Conservation (phyloP, 2,329 filamentous ascomycete species). For the Colletotrichum noveboracense region DNA sequence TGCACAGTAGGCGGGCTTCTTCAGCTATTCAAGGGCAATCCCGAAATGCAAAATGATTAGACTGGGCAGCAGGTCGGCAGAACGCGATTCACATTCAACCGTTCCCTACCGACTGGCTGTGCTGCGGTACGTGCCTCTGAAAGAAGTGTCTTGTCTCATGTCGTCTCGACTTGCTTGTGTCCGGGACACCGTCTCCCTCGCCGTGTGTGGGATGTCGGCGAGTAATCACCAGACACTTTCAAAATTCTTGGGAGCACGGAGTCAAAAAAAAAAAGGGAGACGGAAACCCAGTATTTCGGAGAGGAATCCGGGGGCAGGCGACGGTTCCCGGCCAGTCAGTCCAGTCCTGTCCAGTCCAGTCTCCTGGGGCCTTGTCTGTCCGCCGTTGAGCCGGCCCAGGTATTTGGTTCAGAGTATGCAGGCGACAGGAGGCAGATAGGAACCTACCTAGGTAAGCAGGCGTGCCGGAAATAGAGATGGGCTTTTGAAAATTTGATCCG, state of each 20-base stretch:
- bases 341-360: neutral
- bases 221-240: neutral
- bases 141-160: conserved; percentile 17
- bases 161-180: conserved; percentile 5
- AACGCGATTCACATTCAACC: neutral
- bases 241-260: neutral
- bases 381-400: neutral
- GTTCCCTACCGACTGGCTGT: neutral
- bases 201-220: neutral
- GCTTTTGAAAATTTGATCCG: neutral
- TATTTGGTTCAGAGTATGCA: neutral
- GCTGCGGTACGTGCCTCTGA: conserved; percentile 4
- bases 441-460: neutral
- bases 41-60: neutral
- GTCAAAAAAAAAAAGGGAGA: neutral
- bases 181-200: conserved; percentile 7
- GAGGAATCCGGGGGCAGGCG: neutral
- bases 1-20: neutral
- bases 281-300: neutral
- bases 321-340: neutral
- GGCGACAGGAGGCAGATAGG: neutral
- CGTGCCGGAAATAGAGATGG: neutral
- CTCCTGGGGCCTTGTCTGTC: neutral
- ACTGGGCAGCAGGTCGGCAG: neutral
- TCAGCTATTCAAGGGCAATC: neutral